These are phyloP conservation scores for Ramicandelaber brevisporus DNA, from an alignment of 192 early-diverging fungal genomes.

Conservation along the genomic window DNA sequence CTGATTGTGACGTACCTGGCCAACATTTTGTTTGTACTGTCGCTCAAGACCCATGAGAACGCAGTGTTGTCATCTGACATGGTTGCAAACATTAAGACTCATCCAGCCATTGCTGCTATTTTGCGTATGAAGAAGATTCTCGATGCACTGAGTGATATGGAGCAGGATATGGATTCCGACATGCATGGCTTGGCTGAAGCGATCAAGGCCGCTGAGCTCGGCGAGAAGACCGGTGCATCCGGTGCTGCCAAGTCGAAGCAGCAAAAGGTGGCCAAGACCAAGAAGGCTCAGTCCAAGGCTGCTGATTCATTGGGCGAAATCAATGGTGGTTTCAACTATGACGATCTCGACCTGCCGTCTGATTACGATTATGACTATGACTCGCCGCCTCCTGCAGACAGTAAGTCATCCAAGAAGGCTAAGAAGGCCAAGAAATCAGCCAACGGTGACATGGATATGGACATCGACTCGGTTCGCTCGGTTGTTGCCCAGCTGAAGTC, in stretches of 20 bases:
- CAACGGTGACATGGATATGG: conserved; percentile 4
- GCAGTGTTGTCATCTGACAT: conserved; percentile 7
- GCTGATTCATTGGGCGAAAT: conserved; percentile 12
- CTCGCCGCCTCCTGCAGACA: neutral
- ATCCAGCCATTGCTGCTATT: conserved; percentile 67
- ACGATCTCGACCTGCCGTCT: no score
- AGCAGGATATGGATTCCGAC: conserved; percentile 21
- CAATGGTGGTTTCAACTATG: conserved; percentile 6
- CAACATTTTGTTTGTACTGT: conserved; percentile 75
- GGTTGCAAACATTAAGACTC: conserved; percentile 39
- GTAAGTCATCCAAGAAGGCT: conserved; percentile 6
- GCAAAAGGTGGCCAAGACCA: conserved; percentile 5
- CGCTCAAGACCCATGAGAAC: conserved; percentile 29
- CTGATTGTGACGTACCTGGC: conserved; percentile 50
- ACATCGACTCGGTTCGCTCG: neutral
- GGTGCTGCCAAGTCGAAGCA: conserved; percentile 7
- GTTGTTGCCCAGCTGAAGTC: no score
- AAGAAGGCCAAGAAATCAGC: conserved; percentile 5
- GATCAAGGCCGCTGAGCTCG: conserved; percentile 15
- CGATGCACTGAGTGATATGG: conserved; percentile 35
- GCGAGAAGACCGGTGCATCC: conserved; percentile 9
- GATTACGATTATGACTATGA: neutral
- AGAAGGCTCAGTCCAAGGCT: conserved; percentile 8
- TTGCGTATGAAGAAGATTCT: conserved; percentile 45
- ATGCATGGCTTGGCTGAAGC: conserved; percentile 20